Conservation (phyloP, 1,139 yeast species). For the Yamadazyma sp. region DNA sequence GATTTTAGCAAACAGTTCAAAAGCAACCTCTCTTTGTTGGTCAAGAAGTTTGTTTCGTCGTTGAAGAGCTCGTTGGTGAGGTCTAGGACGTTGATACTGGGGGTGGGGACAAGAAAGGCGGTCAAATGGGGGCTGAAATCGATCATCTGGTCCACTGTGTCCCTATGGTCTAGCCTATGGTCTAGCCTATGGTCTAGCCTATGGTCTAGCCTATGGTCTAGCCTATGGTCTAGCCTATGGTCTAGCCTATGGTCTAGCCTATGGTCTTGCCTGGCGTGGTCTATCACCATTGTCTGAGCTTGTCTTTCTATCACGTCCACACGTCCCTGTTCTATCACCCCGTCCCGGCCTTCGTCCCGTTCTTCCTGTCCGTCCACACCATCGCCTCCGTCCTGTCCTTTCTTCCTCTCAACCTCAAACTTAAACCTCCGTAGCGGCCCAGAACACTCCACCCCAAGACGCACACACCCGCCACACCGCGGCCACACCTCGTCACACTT, state of each 20-base stretch:
- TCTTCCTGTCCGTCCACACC: neutral
- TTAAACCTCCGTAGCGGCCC: constrained; percentile 8
- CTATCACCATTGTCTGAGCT: no score
- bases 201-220: no score
- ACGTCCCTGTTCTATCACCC: neutral
- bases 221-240: no score
- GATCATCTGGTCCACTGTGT: no score
- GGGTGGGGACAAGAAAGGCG: neutral
- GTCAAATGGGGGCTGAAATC: neutral
- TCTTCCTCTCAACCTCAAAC: neutral
- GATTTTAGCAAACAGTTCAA: constrained; percentile 15
- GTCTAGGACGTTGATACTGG: constrained; percentile 5
- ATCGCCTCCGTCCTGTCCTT: neutral
- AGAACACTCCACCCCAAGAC: constrained; percentile 44
- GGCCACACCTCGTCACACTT: constrained; percentile 64
- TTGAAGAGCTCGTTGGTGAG: constrained; percentile 11
- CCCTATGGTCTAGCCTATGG: neutral
- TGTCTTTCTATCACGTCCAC: neutral
- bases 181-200: no score
- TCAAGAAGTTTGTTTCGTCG: constrained; percentile 8
- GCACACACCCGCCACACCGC: constrained; percentile 48
- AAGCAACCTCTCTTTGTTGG: constrained; percentile 15
- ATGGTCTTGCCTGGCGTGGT: no score
- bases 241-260: no score
- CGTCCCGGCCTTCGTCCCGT: neutral